Evolutionary conservation across 78 protist genomes (phyloP).

Genomic region (Mantamonas sphyraenae): DNA sequence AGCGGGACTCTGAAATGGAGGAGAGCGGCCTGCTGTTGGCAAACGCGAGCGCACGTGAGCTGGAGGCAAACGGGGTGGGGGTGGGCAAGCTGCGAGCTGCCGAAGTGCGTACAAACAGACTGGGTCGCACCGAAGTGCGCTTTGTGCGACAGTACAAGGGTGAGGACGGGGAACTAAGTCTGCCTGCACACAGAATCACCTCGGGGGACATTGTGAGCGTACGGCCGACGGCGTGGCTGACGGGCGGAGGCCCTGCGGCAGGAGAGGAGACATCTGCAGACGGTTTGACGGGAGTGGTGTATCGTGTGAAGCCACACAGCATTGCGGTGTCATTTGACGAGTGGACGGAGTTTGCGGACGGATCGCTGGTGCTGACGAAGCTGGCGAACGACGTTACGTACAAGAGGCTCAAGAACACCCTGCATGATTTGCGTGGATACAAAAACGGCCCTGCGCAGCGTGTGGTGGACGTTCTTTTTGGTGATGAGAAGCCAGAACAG

Average conservation of each 20-base stretch:
- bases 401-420: slow-evolving; percentile 29
- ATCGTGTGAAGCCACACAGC: neutral
- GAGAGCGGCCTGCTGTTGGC: neutral
- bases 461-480: neutral
- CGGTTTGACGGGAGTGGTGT: neutral
- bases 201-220: neutral
- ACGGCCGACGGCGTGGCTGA: neutral
- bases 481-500: slow-evolving; percentile 2
- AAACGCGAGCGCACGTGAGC: neutral
- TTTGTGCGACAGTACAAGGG: too few relatives aligned
- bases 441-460: neutral
- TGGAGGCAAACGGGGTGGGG: slow-evolving; percentile 3
- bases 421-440: slow-evolving; percentile 10
- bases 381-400: slow-evolving; percentile 58
- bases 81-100: slow-evolving; percentile 6
- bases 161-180: too few relatives aligned
- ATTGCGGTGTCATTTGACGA: neutral
- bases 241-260: neutral
- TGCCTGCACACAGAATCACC: neutral
- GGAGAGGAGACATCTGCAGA: neutral
- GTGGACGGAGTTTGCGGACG: neutral
- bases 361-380: neutral
- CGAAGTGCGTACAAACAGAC: too few relatives aligned
- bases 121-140: neutral
- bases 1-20: neutral